Evolutionary conservation across 495 filamentous ascomycete species (phyloP).

Genomic region (Penicillium cosmopolitanum): DNA sequence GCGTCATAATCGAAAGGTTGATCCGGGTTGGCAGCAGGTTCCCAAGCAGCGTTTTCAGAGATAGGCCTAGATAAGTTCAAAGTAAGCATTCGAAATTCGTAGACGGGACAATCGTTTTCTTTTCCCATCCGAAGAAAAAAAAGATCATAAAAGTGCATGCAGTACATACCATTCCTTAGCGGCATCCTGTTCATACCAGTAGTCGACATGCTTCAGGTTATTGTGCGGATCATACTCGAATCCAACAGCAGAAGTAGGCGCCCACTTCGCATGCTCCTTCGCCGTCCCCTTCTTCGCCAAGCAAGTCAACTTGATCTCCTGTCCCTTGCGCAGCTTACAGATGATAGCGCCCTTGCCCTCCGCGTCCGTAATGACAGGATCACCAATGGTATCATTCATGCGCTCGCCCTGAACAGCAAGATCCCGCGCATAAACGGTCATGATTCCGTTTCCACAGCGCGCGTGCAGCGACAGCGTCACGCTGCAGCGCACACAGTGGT

Average conservation of each 20-base stretch:
- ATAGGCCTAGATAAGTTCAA: slow-evolving; percentile 65
- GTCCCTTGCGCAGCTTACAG: slow-evolving; percentile 82
- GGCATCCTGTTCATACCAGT: slow-evolving; percentile 91
- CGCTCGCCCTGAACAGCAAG: slow-evolving; percentile 65
- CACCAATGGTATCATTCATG: slow-evolving; percentile 74
- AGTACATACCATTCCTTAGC: slow-evolving; percentile 82
- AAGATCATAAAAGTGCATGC: no score
- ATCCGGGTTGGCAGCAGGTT: slow-evolving; percentile 74
- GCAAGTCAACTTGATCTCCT: slow-evolving; percentile 86
- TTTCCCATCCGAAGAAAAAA: no score
- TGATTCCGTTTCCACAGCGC: slow-evolving; percentile 78
- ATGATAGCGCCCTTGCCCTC: slow-evolving; percentile 81
- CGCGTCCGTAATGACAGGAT: slow-evolving; percentile 82
- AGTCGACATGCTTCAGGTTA: slow-evolving; percentile 82
- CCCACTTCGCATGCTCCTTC: slow-evolving; percentile 99
- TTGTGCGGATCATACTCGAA: slow-evolving; percentile 99
- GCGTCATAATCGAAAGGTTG: slow-evolving; percentile 92
- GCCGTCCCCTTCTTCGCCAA: slow-evolving; percentile 98
- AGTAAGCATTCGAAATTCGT: background rate
- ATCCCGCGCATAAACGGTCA: slow-evolving; percentile 90
- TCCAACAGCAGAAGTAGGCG: slow-evolving; percentile 84
- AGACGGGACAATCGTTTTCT: background rate
- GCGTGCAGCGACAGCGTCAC: slow-evolving; percentile 82
- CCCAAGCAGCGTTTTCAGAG: slow-evolving; percentile 83
- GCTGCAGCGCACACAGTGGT: slow-evolving; percentile 87